Base-by-base conservation (phyloP, 176 grass and related monocot genomes). In the Carex littledalei region DNA sequence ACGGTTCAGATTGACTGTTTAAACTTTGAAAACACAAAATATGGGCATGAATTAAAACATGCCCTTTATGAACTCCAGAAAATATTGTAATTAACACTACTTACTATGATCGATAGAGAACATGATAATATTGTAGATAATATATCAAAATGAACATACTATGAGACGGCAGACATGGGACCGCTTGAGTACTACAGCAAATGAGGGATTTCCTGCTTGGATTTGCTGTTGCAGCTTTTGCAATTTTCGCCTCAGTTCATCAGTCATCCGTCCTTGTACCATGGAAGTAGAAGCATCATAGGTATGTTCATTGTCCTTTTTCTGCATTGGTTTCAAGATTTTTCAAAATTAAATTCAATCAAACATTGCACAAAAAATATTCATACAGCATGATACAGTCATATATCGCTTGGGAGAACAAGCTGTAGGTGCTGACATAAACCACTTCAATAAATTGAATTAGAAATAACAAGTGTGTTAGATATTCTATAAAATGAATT, bases 121-220 rank as follows among this genome's bases (percentile, higher is more conserved):
- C 41, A 45, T 45, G 41, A 45, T 45, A 45, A 45, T 8, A 45
- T 45, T 45, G 41, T 16, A 80, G 2, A 43, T 81, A 81, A 41
- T 20, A 61, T 81, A 63, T 76, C 12, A 54, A 53, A 76, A 81
- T n/a, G n/a, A 81, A 81, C 78, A 13, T 81, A 81, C 78, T 17
- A 81, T 20, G 29, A 4, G 32, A 14, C 57, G 45, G 8, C 10
- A 18, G 45, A 78, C 14, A n/a, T 91, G 86, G 21, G 0, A 53
- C 22, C 0, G 41, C 29, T 87, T 53, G 3, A 90, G 35, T 49
- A 91, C 86, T 63, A 58, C 71, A 16, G 86, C 17, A 69, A 91
- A 93, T 26, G 53, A 86, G 21, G 86, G 84, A 87, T 91, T 93
- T 78, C 56, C 39, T 6, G n/a, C 21, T 66, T 34, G 43, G 8